Evolutionary conservation across 805 yeast species (phyloP), one percentile per base, ranked within the genome.

Genomic region (Schwanniomyces yamadae): DNA sequence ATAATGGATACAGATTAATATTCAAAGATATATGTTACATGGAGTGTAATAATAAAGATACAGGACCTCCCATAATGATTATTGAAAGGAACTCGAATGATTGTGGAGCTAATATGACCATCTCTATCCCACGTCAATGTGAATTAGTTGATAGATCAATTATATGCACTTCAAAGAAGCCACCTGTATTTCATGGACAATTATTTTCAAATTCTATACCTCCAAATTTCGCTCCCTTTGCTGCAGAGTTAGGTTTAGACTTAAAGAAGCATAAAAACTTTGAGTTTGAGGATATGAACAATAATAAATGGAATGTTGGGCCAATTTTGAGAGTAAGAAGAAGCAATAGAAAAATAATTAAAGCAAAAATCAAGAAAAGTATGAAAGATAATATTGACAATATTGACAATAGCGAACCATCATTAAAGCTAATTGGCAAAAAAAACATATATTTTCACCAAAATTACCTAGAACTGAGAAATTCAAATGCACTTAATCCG

Each of bases 311-410:
- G 70, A 50, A 55, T 31, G 46, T 72, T 34, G 80, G 81, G 0
- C 66, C 77, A 2, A 65, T 72, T 4, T 75, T 78, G 4, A 50
- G 69, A 32, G 61, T 63, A 6, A 58, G 67, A 39, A 22, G 42
- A 12, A 55, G 61, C 25, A 59, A 46, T 31, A 31, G 55, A 37
- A 55, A 51, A 28, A 51, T 49, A 28, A 30, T 61, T 9, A 49
- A 42, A 30, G 47, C 44, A 18, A 44, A 36, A 22, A 31, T 55
- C 11, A 46, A 24, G 15, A 35, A 30, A 17, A 20, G 29, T 11
- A 15, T 30, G n/a, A 19, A 7, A 18, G 27, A 52, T 33, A 34
- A 30, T 16, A 12, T 23, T 12, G 18, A 26, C 7, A 40, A 40
- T n/a, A 31, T 31, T 26, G 34, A 33, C 12, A 38, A 43, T 3